Conservation (phyloP, 345 rosid species). For the Lumnitzera racemosa region DNA sequence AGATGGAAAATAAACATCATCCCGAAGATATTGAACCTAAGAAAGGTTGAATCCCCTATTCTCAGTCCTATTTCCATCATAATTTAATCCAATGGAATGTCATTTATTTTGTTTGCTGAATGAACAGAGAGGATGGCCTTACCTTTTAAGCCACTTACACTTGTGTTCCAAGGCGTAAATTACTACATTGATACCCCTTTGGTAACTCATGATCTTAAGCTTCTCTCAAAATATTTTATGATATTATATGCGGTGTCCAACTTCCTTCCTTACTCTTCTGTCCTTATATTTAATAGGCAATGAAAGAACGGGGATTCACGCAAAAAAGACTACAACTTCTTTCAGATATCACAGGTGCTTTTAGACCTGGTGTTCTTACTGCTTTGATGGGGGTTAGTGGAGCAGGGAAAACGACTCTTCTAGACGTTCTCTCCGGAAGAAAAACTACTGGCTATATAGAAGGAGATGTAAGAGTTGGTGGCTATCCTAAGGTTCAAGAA, state of each 20-base stretch:
- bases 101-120: neutral
- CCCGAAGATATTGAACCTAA: slow-evolving; percentile 2
- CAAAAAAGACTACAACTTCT: slow-evolving; percentile 55
- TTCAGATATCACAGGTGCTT: slow-evolving; percentile 49
- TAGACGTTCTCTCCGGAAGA: slow-evolving; percentile 83
- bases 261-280: neutral
- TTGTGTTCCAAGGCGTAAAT: slow-evolving; percentile 51
- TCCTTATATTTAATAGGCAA: slow-evolving; percentile 29
- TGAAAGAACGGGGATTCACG: slow-evolving; percentile 38
- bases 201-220: slow-evolving; percentile 28
- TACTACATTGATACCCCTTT: slow-evolving; percentile 53
- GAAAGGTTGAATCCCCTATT: slow-evolving; percentile 17
- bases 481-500: slow-evolving; percentile 64
- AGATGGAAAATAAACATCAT: slow-evolving; percentile 5
- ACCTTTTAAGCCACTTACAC: slow-evolving; percentile 51
- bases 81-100: neutral
- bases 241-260: neutral
- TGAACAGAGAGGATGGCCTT: slow-evolving; percentile 50
- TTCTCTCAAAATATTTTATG: too few relatives aligned
- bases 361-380: slow-evolving; percentile 72
- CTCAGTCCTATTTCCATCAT: neutral
- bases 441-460: slow-evolving; percentile 67
- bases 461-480: slow-evolving; percentile 64
- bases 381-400: slow-evolving; percentile 89
- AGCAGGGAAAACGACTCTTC: slow-evolving; percentile 83